A percentile compares a stretch with the other conserved stretches of the same genome.
phyloP scores from a whole-genome alignment of 129 eudicot species.

The Gnaphalium uliginosum region DNA sequence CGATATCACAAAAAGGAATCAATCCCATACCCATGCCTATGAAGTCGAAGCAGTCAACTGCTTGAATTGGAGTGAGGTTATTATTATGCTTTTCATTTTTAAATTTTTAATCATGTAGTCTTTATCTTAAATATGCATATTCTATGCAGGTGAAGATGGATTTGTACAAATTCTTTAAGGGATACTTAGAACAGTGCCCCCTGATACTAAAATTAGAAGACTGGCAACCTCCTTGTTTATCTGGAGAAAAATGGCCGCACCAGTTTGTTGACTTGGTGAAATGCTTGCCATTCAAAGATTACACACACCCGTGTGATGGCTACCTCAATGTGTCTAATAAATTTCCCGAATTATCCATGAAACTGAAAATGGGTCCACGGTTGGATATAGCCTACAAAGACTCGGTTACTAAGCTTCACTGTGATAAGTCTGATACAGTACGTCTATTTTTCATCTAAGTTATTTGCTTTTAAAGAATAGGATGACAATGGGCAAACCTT shows the following conservation, averaged over 20 bases:
- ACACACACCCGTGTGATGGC: slow-evolving; percentile 13
- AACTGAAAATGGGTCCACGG: slow-evolving; percentile 22
- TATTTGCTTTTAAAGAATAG: neutral
- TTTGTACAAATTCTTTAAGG: neutral
- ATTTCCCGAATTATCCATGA: neutral
- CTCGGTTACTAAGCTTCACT: slow-evolving; percentile 14
- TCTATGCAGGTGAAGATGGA: neutral
- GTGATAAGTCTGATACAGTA: slow-evolving; percentile 21
- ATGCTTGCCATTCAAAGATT: slow-evolving; percentile 10
- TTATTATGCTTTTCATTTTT: neutral
- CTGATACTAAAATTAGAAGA: slow-evolving; percentile 21
- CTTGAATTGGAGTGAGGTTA: slow-evolving; percentile 7
- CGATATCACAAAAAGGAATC: neutral
- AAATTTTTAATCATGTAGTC: neutral
- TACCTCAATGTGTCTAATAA: slow-evolving; percentile 6
- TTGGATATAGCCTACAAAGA: slow-evolving; percentile 6
- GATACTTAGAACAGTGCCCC: slow-evolving; percentile 20
- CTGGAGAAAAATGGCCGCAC: slow-evolving; percentile 6
- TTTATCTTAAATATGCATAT: neutral
- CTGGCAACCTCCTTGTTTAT: slow-evolving; percentile 17
- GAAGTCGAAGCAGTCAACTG: slow-evolving; percentile 12
- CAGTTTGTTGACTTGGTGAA: slow-evolving; percentile 13
- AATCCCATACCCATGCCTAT: neutral
- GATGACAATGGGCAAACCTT: neutral
- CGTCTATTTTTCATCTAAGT: neutral